phyloP scores from a whole-genome alignment of 2,329 filamentous ascomycete species.

The Aspergillus puulaauensis region DNA sequence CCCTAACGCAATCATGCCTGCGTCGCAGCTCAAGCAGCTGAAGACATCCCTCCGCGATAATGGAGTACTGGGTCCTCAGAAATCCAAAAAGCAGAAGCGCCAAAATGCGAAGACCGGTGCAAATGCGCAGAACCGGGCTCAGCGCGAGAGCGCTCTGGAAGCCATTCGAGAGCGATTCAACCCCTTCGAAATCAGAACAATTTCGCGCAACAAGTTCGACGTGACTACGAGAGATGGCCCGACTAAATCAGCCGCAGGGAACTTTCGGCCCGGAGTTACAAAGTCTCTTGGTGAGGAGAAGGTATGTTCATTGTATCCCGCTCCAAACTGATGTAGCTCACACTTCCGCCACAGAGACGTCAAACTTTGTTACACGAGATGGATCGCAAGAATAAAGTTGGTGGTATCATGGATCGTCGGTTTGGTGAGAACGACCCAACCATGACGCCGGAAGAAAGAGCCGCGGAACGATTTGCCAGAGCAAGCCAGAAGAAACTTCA shows the following conservation, averaged over 20 bases:
- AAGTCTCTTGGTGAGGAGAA: conserved; percentile 86
- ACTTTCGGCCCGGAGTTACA: conserved; percentile 76
- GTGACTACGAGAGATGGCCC: conserved; percentile 65
- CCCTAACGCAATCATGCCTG: conserved; percentile 65
- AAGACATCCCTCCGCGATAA: conserved; percentile 88
- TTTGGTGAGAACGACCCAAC: conserved; percentile 94
- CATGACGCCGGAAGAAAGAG: conserved; percentile 90
- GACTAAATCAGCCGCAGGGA: conserved; percentile 53
- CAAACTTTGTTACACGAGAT: conserved; percentile 87
- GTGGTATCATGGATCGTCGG: conserved; percentile 86
- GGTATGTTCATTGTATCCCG: conserved; percentile 47
- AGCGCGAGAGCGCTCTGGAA: conserved; percentile 74
- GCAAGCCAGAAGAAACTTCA: conserved; percentile 81
- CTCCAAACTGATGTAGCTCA: conserved; percentile 10
- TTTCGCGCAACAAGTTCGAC: conserved; percentile 78
- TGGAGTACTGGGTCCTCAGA: conserved; percentile 84
- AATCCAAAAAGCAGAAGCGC: conserved; percentile 93
- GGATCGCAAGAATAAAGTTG: conserved; percentile 84
- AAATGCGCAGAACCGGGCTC: conserved; percentile 70
- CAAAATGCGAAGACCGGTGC: conserved; percentile 67
- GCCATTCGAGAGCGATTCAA: conserved; percentile 95
- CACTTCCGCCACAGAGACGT: conserved; percentile 56
- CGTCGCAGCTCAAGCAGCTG: conserved; percentile 93
- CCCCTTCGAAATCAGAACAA: conserved; percentile 89
- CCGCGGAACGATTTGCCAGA: conserved; percentile 83